Percentiles rank a stretch among this genome's conserved stretches.
phyloP scores from a whole-genome alignment of 2,329 filamentous ascomycete genomes.

The Sporothrix phasma region DNA sequence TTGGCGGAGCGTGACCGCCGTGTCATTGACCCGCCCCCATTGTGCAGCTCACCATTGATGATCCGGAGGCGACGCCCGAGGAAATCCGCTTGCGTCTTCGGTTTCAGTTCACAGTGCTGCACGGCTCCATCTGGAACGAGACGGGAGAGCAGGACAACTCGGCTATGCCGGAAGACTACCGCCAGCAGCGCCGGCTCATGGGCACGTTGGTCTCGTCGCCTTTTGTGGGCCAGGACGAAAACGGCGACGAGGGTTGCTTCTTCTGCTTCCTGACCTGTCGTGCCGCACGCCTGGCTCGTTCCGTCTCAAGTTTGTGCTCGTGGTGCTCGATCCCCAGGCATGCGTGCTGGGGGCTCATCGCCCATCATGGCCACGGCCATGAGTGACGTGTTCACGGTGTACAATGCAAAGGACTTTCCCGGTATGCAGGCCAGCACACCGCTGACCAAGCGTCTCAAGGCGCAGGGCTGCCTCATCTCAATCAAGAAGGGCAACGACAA shows the following conservation, averaged over 20 bases:
- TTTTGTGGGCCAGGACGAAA: conserved; percentile 66
- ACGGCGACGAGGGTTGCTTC: conserved; percentile 65
- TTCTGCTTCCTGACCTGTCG: conserved; percentile 80
- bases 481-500: conserved; percentile 79
- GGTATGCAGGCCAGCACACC: conserved; percentile 71
- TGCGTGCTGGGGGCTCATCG: conserved; percentile 42
- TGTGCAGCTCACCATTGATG: conserved; percentile 59
- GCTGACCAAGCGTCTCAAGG: conserved; percentile 62
- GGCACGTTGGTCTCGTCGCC: conserved; percentile 68
- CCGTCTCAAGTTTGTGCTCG: conserved; percentile 61
- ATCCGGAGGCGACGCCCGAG: conserved; percentile 42
- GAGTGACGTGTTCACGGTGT: conserved; percentile 68
- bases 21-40: conserved; percentile 81
- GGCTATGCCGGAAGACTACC: conserved; percentile 60
- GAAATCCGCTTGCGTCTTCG: conserved; percentile 44
- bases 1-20: conserved; percentile 72
- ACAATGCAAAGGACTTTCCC: conserved; percentile 76
- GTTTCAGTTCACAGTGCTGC: conserved; percentile 59
- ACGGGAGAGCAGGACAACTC: conserved; percentile 58
- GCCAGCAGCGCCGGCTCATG: conserved; percentile 67
- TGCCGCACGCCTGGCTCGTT: conserved; percentile 70
- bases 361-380: conserved; percentile 43
- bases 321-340: conserved; percentile 56
- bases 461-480: conserved; percentile 73
- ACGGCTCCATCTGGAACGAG: conserved; percentile 67